phyloP scores from a whole-genome alignment of 2,329 filamentous ascomycete genomes.

The Zymoseptoria ardabiliae region DNA sequence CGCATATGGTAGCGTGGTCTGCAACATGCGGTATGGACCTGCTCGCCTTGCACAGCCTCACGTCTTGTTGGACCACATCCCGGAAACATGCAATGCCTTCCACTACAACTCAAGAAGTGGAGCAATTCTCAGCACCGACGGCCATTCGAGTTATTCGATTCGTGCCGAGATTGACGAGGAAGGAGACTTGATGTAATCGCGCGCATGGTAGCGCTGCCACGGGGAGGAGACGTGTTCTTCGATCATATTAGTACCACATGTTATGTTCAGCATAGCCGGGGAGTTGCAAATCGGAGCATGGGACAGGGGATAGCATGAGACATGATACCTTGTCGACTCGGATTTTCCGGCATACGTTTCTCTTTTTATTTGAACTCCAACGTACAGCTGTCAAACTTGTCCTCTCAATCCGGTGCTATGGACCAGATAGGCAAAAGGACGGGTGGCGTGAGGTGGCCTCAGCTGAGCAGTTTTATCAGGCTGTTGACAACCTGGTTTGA shows the following conservation, averaged over 20 bases:
- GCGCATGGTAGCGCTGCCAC: background rate
- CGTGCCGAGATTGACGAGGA: too few species aligned
- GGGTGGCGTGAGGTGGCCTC: background rate
- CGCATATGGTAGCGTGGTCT: too few species aligned
- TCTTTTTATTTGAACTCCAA: too few species aligned
- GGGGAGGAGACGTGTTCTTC: background rate
- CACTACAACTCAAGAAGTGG: too few species aligned
- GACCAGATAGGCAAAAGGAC: background rate
- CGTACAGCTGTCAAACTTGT: background rate
- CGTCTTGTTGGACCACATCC: too few species aligned
- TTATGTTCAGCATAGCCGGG: background rate
- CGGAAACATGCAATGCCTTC: too few species aligned
- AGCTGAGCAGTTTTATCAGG: background rate
- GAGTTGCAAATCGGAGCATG: background rate
- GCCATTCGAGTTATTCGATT: too few species aligned
- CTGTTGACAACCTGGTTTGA: background rate
- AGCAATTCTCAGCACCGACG: too few species aligned
- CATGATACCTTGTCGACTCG: background rate
- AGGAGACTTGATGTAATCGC: background rate
- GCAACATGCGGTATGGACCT: too few species aligned
- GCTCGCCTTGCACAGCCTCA: too few species aligned
- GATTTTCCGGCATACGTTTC: background rate
- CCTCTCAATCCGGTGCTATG: background rate
- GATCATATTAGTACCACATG: background rate
- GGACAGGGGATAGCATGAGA: background rate